phyloP scores from a whole-genome alignment of 73 alveolate genomes.

The Blepharisma japonicum region DNA sequence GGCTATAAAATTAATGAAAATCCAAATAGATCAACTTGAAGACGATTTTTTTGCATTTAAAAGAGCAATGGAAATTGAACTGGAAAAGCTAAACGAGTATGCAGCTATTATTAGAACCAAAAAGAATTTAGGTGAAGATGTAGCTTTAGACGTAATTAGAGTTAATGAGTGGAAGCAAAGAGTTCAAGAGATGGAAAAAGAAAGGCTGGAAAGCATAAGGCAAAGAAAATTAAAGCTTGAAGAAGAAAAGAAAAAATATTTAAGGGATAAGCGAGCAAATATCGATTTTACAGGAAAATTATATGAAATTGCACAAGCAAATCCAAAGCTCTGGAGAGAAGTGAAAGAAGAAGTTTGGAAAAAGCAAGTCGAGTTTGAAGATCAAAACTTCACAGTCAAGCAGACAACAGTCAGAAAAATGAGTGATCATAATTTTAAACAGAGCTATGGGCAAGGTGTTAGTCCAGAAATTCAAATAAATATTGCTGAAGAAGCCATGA shows the following conservation, averaged over 20 bases:
- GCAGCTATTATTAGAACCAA: conserved; percentile 21
- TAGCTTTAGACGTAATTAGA: not conserved
- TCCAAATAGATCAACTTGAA: not conserved
- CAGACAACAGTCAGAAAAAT: not conserved
- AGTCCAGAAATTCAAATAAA: not conserved
- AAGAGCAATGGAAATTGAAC: conserved; percentile 24
- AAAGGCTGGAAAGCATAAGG: not conserved
- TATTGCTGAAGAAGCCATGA: not conserved
- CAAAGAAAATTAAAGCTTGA: not conserved
- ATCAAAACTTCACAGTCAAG: not conserved
- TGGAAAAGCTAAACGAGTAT: conserved; percentile 6
- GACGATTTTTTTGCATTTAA: conserved; percentile 13
- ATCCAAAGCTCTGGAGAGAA: conserved; percentile 22
- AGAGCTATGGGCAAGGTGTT: conserved; percentile 4
- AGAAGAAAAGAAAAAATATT: not conserved
- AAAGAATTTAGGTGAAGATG: conserved; percentile 14
- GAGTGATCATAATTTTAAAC: not conserved
- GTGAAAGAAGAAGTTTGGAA: conserved; percentile 5
- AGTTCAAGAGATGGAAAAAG: not conserved
- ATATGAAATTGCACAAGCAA: not conserved
- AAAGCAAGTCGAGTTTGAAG: conserved; percentile 2
- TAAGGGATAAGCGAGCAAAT: conserved; percentile 16
- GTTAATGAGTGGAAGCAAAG: not conserved
- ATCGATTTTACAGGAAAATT: conserved; percentile 20
- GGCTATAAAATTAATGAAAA: not conserved